A percentile compares a stretch with the other conserved stretches of the same genome.
Evolutionary conservation across 306 rosid genomes (phyloP).

Genomic region (Prunus armeniaca): DNA sequence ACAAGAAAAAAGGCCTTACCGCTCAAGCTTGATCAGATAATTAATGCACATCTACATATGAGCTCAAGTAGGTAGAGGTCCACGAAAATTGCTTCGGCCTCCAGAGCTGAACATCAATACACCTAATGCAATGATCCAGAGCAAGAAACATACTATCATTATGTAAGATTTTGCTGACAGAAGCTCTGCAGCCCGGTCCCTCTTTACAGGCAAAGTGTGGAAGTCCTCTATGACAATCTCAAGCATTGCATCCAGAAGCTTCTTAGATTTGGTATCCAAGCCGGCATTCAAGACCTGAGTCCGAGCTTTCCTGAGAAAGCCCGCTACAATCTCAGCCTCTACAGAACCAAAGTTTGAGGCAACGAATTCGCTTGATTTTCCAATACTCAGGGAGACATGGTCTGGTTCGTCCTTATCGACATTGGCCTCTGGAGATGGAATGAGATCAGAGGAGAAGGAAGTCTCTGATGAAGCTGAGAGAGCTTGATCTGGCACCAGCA

Average conservation of each 20-base stretch:
- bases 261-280: slow-evolving; percentile 41
- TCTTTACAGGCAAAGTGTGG: slow-evolving; percentile 31
- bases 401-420: not conserved
- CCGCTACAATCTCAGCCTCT: slow-evolving; percentile 38
- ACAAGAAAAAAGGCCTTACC: slow-evolving; percentile 19
- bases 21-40: not conserved
- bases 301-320: slow-evolving; percentile 31
- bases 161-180: slow-evolving; percentile 32
- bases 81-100: slow-evolving; percentile 10
- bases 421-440: slow-evolving; percentile 1
- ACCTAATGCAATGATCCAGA: slow-evolving; percentile 44
- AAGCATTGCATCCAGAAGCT: slow-evolving; percentile 49
- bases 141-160: slow-evolving; percentile 29
- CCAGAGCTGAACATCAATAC: slow-evolving; percentile 39
- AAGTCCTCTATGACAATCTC: slow-evolving; percentile 39
- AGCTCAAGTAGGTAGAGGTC: slow-evolving; percentile 58
- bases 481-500: not conserved
- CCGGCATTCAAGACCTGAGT: slow-evolving; percentile 34
- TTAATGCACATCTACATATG: not conserved
- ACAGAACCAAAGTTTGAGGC: slow-evolving; percentile 10
- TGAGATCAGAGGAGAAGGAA: slow-evolving; percentile 1
- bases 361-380: not conserved
- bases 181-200: slow-evolving; percentile 23
- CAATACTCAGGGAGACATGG: not conserved
- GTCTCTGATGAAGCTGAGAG: not conserved